Evolutionary conservation across 352 stramenopile species (phyloP), one percentile per base, ranked within the genome.

Genomic region (Thalassiosira exigua): DNA sequence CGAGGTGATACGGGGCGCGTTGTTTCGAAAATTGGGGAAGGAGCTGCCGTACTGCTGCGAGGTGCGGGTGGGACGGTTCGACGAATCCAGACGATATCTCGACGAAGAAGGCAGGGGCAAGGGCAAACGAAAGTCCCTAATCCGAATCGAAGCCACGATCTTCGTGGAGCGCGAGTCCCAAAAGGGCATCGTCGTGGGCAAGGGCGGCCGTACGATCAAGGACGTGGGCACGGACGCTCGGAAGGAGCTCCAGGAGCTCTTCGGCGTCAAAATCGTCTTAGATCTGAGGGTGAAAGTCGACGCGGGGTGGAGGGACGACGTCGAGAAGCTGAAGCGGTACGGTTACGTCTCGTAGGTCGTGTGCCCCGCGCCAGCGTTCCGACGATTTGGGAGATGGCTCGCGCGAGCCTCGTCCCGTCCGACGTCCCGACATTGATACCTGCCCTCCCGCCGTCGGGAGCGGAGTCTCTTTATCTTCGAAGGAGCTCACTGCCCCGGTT

Each of bases 1-100:
- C 0, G 90, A 95, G 72, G 78, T 93, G 22, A 92, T 94, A 39
- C 68, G 90, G 7, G 81, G 84, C 62, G 62, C 85, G 4, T 69
- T 95, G 4, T 92, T 95, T 71, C 67, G 86, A 68, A 85, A 51
- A 7, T 64, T 93, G 14, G 80, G 83, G 30, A 94, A 93, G 59
- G 85, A 96, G 79, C 70, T 96, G 17, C 92, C 92, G 0, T 96
- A 95, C 79, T 95, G 89, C 56, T 94, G 87, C 59, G 92, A 96
- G 79, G 92, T 96, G n/a, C 53, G 69, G 39, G 76, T 96, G 22
- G 81, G 87, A 21, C 70, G 72, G n/a, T 96, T 94, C 80, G 93
- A 95, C 78, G 91, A 96, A 66, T 85, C 79, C 30, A 84, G 71
- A 29, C 26, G 74, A 27, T 71, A 82, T 72, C 56, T 73, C 21